Base-by-base conservation (phyloP, 805 yeast genomes). In the Kuraishia ogatae region DNA sequence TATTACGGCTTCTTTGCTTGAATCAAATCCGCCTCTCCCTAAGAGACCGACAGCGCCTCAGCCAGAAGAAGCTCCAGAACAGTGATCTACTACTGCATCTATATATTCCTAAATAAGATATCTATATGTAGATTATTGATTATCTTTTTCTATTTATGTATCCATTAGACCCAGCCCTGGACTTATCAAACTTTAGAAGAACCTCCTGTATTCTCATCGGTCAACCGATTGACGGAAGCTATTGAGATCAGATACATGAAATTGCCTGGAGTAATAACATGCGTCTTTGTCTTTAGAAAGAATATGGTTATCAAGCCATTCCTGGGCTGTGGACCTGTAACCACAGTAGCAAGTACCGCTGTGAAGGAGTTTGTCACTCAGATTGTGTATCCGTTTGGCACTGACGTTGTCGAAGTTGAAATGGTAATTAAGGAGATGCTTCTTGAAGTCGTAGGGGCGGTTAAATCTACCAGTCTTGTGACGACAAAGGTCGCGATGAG, bases 361-460 rank as follows among this genome's bases (percentile, higher is more conserved):
- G 58, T 74, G 74, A 26, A 67, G 65, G 22, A 83, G 68, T 62
- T 83, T 83, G 55, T 81, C 84, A 53, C 72, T 74, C 55, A 84
- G 66, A 55, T 79, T 81, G 56, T 79, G 80, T 55, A 74, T 66
- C 48, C 72, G 71, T 53, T 75, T 74, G 11, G 75, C 74, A 43
- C 67, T 63, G 3, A 71, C 70, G 56, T 79, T 72, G 59, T 81
- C 84, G 63, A 82, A 83, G 51, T 64, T 65, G 63, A 84, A 84
- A 60, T 84, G 89, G 53, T 77, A 71, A 62, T 83, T 84, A 48
- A 84, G 67, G 54, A 84, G 66, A 62, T 84, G 89, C 62, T 84
- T 84, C 62, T 84, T 84, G 71, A 72, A 82, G 64, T 84, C 89
- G 64, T 84, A 84, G 5, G 85, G 86, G 52, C 89, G 71, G 67